Conservation (phyloP, 176 grass and related monocot species). For the Aechmea fasciata region DNA sequence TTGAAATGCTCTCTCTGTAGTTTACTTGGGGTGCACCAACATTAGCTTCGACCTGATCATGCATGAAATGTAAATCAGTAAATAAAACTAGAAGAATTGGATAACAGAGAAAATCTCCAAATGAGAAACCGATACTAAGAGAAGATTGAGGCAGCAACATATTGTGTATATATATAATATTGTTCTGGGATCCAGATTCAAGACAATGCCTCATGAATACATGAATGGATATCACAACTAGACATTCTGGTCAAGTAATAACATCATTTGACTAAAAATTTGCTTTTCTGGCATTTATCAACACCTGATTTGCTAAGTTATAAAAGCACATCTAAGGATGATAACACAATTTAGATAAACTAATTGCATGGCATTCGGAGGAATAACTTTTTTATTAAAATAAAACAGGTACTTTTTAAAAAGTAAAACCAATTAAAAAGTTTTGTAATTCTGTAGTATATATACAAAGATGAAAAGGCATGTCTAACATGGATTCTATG, state of each 20-base stretch:
- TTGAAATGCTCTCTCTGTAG: constrained; percentile 98
- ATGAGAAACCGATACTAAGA: neutral
- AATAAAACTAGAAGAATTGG: neutral
- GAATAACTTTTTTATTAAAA: neutral
- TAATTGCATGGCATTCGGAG: neutral
- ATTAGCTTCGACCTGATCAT: constrained; percentile 84
- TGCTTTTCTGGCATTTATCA: neutral
- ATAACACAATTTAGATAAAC: neutral
- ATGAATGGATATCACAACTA: neutral
- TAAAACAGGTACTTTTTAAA: neutral
- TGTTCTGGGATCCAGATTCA: neutral
- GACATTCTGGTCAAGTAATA: neutral
- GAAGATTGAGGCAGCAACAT: neutral
- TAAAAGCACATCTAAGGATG: neutral
- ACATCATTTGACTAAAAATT: neutral
- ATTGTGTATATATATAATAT: neutral
- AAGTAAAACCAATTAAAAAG: neutral
- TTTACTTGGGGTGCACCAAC: constrained; percentile 98
- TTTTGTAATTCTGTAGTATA: neutral
- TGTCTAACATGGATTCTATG: neutral
- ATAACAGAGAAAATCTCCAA: neutral
- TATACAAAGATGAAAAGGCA: neutral
- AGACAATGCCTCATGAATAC: neutral
- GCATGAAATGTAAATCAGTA: constrained; percentile 1
- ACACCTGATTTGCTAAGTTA: neutral